Evolutionary conservation across 2,329 filamentous ascomycete genomes (phyloP).

Genomic region (Penicillium sclerotiorum): DNA sequence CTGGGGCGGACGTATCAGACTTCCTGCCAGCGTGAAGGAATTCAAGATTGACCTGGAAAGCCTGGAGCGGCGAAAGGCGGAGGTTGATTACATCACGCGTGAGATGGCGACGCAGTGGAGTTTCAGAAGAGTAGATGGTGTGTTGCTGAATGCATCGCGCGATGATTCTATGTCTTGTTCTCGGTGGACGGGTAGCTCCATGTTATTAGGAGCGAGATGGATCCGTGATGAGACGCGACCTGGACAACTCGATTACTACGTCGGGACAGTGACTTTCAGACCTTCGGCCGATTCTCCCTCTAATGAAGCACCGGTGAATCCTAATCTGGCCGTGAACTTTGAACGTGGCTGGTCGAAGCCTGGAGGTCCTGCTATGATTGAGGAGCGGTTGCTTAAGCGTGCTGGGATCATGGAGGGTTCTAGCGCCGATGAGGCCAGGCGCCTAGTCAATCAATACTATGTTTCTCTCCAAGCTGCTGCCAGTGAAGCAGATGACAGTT

Average conservation of each 20-base stretch:
- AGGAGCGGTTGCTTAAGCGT: no score
- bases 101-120: constrained; percentile 40
- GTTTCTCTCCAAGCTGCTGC: no score
- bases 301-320: neutral
- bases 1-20: constrained; percentile 39
- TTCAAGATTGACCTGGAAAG: constrained; percentile 54
- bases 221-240: constrained; percentile 46
- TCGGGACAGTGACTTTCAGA: constrained; percentile 45
- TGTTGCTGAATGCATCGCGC: constrained; percentile 32
- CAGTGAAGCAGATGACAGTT: no score
- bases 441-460: no score
- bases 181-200: constrained; percentile 52
- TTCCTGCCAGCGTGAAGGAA: constrained; percentile 41
- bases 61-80: constrained; percentile 47
- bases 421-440: no score
- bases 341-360: no score
- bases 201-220: constrained; percentile 44
- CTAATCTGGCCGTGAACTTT: no score
- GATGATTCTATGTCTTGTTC: constrained; percentile 32
- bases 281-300: no score
- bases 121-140: constrained; percentile 38
- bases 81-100: constrained; percentile 50
- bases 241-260: constrained; percentile 48
- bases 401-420: no score
- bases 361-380: no score